These are phyloP conservation scores for Colletotrichum trifolii DNA, from an alignment of 2,329 filamentous ascomycete species.

Conservation along the genomic window DNA sequence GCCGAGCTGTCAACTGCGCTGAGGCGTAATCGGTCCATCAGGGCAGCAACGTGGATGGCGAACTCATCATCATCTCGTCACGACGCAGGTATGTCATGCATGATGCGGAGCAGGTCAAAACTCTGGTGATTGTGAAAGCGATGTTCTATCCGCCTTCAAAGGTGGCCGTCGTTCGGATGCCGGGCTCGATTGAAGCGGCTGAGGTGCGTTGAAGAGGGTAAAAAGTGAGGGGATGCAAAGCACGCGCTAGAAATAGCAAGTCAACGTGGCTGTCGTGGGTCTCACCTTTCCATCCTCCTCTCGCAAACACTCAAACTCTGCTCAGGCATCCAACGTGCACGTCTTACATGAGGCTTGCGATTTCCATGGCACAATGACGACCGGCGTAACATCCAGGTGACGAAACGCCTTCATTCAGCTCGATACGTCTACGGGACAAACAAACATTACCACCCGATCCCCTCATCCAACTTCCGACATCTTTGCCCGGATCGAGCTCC, in stretches of 20 bases:
- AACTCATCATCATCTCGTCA: too few relatives aligned
- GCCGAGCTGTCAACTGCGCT: too few relatives aligned
- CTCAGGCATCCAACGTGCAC: constrained; percentile 8
- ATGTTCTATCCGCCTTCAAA: too few relatives aligned
- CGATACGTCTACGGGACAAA: constrained; percentile 8
- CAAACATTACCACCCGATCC: constrained; percentile 18
- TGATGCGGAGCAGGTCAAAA: too few relatives aligned
- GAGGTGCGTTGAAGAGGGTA: background rate
- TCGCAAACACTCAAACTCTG: background rate
- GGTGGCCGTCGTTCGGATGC: too few relatives aligned
- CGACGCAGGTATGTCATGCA: too few relatives aligned
- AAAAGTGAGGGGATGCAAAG: constrained; percentile 13
- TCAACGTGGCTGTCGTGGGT: constrained; percentile 25
- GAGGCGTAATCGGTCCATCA: too few relatives aligned
- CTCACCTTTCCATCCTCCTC: constrained; percentile 13
- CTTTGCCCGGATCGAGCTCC: background rate
- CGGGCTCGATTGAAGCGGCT: too few relatives aligned
- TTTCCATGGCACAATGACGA: background rate
- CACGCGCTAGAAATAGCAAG: constrained; percentile 15
- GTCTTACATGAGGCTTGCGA: constrained; percentile 6
- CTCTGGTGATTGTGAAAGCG: too few relatives aligned
- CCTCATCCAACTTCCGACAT: background rate
- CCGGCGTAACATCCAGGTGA: background rate
- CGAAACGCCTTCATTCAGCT: constrained; percentile 1
- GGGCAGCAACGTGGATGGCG: too few relatives aligned